phyloP scores from a whole-genome alignment of 2,329 filamentous ascomycete genomes.

The Aspergillus oerlinghausenensis region DNA sequence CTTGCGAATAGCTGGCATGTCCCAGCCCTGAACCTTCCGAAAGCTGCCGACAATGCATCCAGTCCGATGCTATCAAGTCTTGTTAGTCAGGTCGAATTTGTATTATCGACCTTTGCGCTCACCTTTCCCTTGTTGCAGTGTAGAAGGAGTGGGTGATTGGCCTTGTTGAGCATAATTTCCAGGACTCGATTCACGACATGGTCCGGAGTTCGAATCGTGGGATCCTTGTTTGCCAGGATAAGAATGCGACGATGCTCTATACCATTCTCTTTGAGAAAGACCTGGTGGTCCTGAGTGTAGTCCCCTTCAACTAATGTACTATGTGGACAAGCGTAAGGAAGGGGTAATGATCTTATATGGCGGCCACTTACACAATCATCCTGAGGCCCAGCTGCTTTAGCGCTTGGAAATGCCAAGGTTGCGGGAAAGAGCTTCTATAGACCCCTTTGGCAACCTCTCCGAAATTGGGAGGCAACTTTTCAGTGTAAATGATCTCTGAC shows the following conservation, averaged over 20 bases:
- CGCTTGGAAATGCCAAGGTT: constrained; percentile 64
- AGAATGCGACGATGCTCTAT: constrained; percentile 72
- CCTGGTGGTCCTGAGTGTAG: constrained; percentile 42
- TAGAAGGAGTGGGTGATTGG: constrained; percentile 75
- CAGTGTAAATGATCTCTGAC: constrained; percentile 12
- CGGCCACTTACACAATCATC: constrained; percentile 65
- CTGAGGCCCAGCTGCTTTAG: constrained; percentile 65
- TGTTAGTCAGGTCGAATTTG: neutral
- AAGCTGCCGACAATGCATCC: constrained; percentile 82
- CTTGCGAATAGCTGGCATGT: constrained; percentile 56
- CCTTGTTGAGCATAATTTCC: constrained; percentile 63
- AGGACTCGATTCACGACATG: constrained; percentile 68
- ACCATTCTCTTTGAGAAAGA: constrained; percentile 61
- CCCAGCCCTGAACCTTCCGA: constrained; percentile 68
- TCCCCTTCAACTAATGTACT: constrained; percentile 64
- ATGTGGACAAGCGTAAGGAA: constrained; percentile 2
- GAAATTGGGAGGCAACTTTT: constrained; percentile 63
- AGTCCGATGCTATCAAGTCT: constrained; percentile 65
- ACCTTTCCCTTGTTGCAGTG: constrained; percentile 92
- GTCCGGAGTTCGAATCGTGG: constrained; percentile 58
- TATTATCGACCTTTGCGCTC: constrained; percentile 17
- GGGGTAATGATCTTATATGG: neutral
- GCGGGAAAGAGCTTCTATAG: constrained; percentile 78
- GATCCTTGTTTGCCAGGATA: constrained; percentile 84
- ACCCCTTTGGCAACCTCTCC: constrained; percentile 68